Conservation (phyloP, 2,329 filamentous ascomycete species). For the Hypoxylon sp. region DNA sequence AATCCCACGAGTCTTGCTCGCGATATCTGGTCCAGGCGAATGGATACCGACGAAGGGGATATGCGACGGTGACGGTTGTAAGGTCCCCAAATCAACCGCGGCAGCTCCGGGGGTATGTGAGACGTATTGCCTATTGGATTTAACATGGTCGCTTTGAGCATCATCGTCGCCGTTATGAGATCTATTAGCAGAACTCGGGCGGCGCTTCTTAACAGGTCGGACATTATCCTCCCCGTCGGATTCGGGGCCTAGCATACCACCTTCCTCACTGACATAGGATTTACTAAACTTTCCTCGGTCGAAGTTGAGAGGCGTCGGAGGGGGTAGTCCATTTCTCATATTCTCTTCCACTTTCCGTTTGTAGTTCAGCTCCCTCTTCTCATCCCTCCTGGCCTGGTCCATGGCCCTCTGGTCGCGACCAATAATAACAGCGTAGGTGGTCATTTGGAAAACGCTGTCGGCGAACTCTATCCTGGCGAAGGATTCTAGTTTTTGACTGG, state of each 20-base stretch:
- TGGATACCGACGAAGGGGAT: conserved; percentile 79
- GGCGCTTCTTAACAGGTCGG: conserved; percentile 60
- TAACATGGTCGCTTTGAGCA: conserved; percentile 58
- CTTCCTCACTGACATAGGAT: conserved; percentile 76
- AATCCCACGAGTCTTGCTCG: conserved; percentile 76
- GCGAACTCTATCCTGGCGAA: conserved; percentile 75
- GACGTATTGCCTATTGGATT: conserved; percentile 70
- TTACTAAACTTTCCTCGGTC: conserved; percentile 69
- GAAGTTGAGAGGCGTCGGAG: conserved; percentile 63
- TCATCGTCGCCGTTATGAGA: conserved; percentile 59
- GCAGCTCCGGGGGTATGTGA: conserved; percentile 70
- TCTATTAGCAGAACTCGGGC: conserved; percentile 58
- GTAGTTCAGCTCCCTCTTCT: conserved; percentile 62
- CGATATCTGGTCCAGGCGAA: conserved; percentile 72
- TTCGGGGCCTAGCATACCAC: conserved; percentile 74
- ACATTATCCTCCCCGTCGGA: conserved; percentile 67
- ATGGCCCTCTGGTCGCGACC: conserved; percentile 76
- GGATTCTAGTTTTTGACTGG: conserved; percentile 63
- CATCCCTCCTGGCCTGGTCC: conserved; percentile 65
- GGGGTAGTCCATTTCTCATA: conserved; percentile 62
- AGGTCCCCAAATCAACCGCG: conserved; percentile 68
- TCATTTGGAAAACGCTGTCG: conserved; percentile 84
- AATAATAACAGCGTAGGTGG: conserved; percentile 77
- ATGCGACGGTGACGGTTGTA: conserved; percentile 71
- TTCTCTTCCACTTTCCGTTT: conserved; percentile 61